A percentile compares a stretch with the other conserved stretches of the same genome.
Evolutionary conservation across 768 basidiomycete genomes (phyloP).

Genomic region (Tylopilus sp.): DNA sequence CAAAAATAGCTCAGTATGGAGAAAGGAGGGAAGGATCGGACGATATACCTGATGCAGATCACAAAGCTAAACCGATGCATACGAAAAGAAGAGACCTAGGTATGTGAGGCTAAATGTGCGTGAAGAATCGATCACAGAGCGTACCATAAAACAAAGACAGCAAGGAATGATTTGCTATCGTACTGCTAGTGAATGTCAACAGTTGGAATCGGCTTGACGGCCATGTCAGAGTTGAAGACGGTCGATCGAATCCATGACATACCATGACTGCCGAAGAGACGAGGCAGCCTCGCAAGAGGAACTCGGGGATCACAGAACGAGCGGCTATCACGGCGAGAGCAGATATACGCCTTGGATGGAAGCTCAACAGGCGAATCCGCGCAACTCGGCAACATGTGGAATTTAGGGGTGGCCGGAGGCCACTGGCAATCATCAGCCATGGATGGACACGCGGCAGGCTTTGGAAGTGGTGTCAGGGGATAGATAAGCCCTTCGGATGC

Average conservation of each 20-base stretch:
- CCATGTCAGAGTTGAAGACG: background rate
- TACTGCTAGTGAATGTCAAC: background rate
- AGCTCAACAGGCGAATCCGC: background rate
- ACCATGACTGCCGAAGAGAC: conserved; percentile 4
- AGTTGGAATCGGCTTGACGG: conserved; percentile 7
- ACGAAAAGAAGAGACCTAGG: background rate
- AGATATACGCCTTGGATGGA: background rate
- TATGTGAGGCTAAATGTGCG: background rate
- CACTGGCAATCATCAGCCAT: background rate
- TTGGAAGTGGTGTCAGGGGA: conserved; percentile 4
- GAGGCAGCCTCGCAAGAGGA: background rate
- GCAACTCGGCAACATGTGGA: background rate
- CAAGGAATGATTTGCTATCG: background rate
- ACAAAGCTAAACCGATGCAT: background rate
- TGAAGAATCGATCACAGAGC: background rate
- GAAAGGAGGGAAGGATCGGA: background rate
- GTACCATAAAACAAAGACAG: conserved; percentile 2
- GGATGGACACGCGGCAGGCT: background rate
- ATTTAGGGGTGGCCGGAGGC: background rate
- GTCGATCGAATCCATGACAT: background rate
- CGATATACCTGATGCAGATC: conserved; percentile 5
- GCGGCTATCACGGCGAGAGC: background rate
- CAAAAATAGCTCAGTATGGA: background rate
- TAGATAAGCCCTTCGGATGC: background rate
- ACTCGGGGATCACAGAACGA: background rate